Conservation (phyloP, 2,329 filamentous ascomycete genomes). For the Ramularia collo-cygni region DNA sequence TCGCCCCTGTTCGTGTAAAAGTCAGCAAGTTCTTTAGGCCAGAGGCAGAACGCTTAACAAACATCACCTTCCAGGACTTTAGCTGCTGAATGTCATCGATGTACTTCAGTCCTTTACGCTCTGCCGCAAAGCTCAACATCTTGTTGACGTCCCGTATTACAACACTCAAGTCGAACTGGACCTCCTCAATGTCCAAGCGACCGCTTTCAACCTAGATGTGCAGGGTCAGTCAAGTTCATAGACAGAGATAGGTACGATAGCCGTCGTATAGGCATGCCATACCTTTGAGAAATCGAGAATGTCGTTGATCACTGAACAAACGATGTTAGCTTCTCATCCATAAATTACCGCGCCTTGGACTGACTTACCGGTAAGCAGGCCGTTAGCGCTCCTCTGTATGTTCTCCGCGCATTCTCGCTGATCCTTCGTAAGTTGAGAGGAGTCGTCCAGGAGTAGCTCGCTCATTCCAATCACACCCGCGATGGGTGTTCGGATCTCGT, state of each 20-base stretch:
- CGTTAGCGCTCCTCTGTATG: conserved; percentile 72
- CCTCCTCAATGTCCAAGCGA: conserved; percentile 69
- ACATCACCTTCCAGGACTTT: conserved; percentile 63
- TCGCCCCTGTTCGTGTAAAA: conserved; percentile 48
- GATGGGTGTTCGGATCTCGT: conserved; percentile 51
- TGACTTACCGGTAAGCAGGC: conserved; percentile 56
- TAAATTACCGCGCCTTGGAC: conserved; percentile 60
- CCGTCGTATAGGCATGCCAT: neutral
- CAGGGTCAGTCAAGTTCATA: neutral
- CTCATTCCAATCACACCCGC: conserved; percentile 76
- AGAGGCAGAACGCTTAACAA: too few relatives aligned
- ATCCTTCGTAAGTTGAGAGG: conserved; percentile 51
- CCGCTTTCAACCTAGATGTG: conserved; percentile 52
- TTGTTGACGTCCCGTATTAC: conserved; percentile 74
- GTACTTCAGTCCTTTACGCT: conserved; percentile 70
- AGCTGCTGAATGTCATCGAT: conserved; percentile 58
- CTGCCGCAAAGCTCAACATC: conserved; percentile 80
- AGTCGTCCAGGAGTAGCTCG: conserved; percentile 60
- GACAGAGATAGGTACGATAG: neutral
- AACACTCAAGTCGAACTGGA: conserved; percentile 68
- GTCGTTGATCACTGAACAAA: conserved; percentile 84
- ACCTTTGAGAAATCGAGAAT: conserved; percentile 86
- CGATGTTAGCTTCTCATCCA: conserved; percentile 68
- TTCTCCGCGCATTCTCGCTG: conserved; percentile 70
- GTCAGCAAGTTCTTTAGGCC: too few relatives aligned